A percentile compares a stretch with the other conserved stretches of the same genome.
These are phyloP conservation scores for Cucumis melo DNA, from an alignment of 306 rosid genomes.

Conservation along the genomic window DNA sequence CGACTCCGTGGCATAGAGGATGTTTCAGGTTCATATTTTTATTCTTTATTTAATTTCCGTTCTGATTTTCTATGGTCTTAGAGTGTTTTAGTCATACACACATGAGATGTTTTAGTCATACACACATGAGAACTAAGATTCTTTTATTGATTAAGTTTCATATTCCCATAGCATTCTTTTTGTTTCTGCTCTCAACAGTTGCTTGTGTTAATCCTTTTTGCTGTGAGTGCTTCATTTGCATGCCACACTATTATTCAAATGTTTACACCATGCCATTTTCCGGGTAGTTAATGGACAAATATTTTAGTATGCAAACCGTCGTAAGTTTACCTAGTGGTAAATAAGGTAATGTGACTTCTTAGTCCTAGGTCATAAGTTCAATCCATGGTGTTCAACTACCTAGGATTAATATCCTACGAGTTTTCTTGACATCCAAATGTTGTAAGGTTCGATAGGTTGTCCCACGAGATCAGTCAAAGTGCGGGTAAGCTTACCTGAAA, in stretches of 20 bases:
- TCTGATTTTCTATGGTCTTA: neutral
- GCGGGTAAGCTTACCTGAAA: too few relatives aligned
- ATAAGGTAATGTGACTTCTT: too few relatives aligned
- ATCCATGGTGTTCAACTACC: too few relatives aligned
- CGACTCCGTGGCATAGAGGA: conserved; percentile 68
- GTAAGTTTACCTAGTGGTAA: too few relatives aligned
- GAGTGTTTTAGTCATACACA: neutral
- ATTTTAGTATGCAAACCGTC: neutral
- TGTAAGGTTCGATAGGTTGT: too few relatives aligned
- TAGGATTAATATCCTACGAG: too few relatives aligned
- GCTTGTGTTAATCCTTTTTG: neutral
- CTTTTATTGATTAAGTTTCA: neutral
- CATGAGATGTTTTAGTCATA: neutral
- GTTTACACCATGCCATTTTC: neutral
- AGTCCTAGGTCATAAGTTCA: too few relatives aligned
- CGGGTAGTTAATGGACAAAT: neutral
- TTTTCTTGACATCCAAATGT: too few relatives aligned
- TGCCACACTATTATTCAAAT: neutral
- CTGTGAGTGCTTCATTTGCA: neutral
- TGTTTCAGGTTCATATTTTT: conserved; percentile 48
- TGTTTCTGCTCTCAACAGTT: neutral
- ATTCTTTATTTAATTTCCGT: neutral
- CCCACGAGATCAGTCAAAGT: too few relatives aligned
- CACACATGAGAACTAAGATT: neutral
- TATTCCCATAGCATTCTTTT: neutral